Conservation (phyloP, 192 early-diverging fungal species). For the Coemansia sp. region DNA sequence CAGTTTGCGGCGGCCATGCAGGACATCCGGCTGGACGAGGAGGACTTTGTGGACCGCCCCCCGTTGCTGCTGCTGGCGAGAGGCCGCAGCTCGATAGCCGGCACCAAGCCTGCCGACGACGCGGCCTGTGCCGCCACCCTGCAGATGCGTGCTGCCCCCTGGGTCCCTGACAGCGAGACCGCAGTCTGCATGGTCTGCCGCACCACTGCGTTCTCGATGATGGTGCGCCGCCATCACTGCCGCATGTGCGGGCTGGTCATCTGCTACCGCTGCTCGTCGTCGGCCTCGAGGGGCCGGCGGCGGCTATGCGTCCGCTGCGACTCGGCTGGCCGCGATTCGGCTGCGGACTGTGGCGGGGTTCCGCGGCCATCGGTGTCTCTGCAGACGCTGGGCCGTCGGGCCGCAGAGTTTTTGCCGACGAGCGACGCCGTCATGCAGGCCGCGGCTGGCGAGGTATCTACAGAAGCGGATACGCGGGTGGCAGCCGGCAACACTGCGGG, state of each 20-base stretch:
- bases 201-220: slow-evolving; percentile 51
- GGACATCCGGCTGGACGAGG: slow-evolving; percentile 50
- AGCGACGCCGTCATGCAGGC: slow-evolving; percentile 31
- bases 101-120: slow-evolving; percentile 5
- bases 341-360: neutral
- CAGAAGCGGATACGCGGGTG: too few relatives aligned
- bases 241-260: slow-evolving; percentile 51
- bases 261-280: slow-evolving; percentile 51
- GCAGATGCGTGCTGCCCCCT: slow-evolving; percentile 18
- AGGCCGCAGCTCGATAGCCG: slow-evolving; percentile 47
- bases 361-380: slow-evolving; percentile 20
- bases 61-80: slow-evolving; percentile 31
- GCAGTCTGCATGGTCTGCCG: slow-evolving; percentile 54
- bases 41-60: slow-evolving; percentile 46
- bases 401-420: slow-evolving; percentile 32
- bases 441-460: slow-evolving; percentile 3
- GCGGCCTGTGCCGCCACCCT: neutral
- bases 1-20: slow-evolving; percentile 23
- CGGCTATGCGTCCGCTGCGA: slow-evolving; percentile 39
- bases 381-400: slow-evolving; percentile 29
- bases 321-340: neutral
- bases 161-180: slow-evolving; percentile 53
- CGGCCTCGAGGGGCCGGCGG: slow-evolving; percentile 11
- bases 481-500: too few relatives aligned
- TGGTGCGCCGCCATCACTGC: slow-evolving; percentile 55